Evolutionary conservation across 2,329 filamentous ascomycete species (phyloP), one percentile per base, ranked within the genome.

Genomic region (Chalaropsis thielavioides): DNA sequence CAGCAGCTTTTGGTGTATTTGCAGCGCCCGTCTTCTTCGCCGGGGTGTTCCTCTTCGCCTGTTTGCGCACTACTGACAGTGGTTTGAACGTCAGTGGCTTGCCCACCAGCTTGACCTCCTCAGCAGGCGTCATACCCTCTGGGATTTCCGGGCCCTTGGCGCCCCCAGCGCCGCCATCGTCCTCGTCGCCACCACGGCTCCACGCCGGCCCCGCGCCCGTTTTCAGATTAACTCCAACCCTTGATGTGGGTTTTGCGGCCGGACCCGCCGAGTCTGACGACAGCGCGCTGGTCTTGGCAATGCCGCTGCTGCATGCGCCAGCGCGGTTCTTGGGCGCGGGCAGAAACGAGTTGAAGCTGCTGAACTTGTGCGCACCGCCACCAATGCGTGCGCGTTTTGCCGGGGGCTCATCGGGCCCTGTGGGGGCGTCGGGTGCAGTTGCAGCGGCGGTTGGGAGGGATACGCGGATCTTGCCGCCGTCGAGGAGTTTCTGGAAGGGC

Each of bases 31-130:
- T 64, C 27, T 58, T 58, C 31, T 74, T 73, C 44, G 73, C 73
- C n/a, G 49, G 19, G 66, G 79, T 77, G 71, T 82, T 86, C 76
- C 87, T 90, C 76, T 88, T 90, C 68, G 82, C 83, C 38, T 85
- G 80, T 68, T 87, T 90, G 68, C 89, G 82, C 17, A 86, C 83
- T 15, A 96, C 91, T 0, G 92, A 96, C 44, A 96, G 78, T 2
- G 92, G 92, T 72, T 86, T 88, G 74, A 97, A 96, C 83, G 90
- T 89, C 74, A 92, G 83, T 13, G 90, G 84, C 70, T 92, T 94
- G 22, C 88, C 89, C 1, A 86, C 82, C 15, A 88, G 75, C 75
- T 89, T 87, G 17, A 87, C 81, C 66, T 87, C 83, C 1, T 82
- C 78, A n/a, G 80, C 81, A 31, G 80, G 75, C 70, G 84, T 83